Conservation (phyloP, 352 stramenopile genomes). For the Globisporangium nagaii region DNA sequence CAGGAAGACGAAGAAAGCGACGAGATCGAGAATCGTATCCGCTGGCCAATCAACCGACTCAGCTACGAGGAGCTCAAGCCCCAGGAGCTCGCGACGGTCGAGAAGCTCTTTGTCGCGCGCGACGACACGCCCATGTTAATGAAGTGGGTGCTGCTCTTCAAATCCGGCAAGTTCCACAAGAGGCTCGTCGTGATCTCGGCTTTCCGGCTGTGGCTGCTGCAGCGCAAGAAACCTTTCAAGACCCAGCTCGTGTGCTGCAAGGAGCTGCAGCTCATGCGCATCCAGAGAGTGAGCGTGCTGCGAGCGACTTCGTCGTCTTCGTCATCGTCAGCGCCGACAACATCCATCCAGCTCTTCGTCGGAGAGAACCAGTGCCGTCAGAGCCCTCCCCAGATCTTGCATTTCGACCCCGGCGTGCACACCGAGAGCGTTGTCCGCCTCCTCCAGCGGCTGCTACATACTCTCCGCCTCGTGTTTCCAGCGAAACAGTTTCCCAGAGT, state of each 20-base stretch:
- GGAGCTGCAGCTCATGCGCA: slow-evolving; percentile 42
- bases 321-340: slow-evolving; percentile 10
- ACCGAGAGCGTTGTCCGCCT: slow-evolving; percentile 47
- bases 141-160: slow-evolving; percentile 56
- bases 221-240: slow-evolving; percentile 39
- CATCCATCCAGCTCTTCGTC: slow-evolving; percentile 30
- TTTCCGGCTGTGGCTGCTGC: slow-evolving; percentile 44
- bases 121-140: slow-evolving; percentile 47
- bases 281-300: slow-evolving; percentile 34
- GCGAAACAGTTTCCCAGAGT: slow-evolving; percentile 26
- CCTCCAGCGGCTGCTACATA: slow-evolving; percentile 44
- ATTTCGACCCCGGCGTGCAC: slow-evolving; percentile 55
- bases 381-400: slow-evolving; percentile 17
- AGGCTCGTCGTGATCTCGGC: slow-evolving; percentile 53
- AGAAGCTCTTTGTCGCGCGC: slow-evolving; percentile 41
- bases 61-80: slow-evolving; percentile 57
- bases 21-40: neutral
- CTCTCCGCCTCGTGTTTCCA: slow-evolving; percentile 39
- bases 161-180: slow-evolving; percentile 29
- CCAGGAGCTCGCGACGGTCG: slow-evolving; percentile 28
- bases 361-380: neutral
- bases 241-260: slow-evolving; percentile 22
- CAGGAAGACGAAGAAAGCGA: neutral
- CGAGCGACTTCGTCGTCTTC: slow-evolving; percentile 1
- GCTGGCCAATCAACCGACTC: slow-evolving; percentile 59